A percentile compares a stretch with the other conserved stretches of the same genome.
Evolutionary conservation across 2,329 filamentous ascomycete genomes (phyloP).

Genomic region (Botryotinia convoluta): DNA sequence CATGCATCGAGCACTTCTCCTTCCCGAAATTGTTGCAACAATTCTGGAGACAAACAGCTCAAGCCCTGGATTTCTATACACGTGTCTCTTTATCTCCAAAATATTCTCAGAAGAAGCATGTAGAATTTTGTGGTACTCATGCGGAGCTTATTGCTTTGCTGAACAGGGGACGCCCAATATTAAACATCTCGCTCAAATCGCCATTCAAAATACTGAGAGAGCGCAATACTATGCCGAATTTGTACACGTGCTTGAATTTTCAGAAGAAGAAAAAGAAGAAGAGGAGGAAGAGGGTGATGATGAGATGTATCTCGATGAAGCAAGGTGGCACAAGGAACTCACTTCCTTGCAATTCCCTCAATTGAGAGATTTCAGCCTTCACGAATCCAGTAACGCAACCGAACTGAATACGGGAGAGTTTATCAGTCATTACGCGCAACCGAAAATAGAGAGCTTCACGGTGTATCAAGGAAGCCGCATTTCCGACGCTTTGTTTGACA

Average conservation of each 20-base stretch:
- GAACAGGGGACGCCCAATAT: background rate
- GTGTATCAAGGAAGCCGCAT: background rate
- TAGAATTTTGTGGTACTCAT: slow-evolving; percentile 1
- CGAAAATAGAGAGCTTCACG: background rate
- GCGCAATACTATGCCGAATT: slow-evolving; percentile 12
- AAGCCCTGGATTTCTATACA: background rate
- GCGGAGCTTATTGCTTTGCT: background rate
- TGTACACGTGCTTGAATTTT: background rate
- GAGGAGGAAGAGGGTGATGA: background rate
- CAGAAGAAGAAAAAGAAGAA: background rate
- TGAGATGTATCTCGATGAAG: background rate
- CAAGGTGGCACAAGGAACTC: background rate
- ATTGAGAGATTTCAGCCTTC: background rate
- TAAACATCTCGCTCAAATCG: background rate
- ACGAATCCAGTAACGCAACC: background rate
- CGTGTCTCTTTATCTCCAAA: slow-evolving; percentile 10
- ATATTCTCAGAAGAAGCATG: background rate
- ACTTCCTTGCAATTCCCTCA: background rate
- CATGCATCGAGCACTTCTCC: slow-evolving; percentile 1
- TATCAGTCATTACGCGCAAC: background rate
- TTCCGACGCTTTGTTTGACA: background rate
- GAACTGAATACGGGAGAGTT: background rate
- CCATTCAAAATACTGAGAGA: background rate
- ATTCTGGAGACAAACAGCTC: background rate
- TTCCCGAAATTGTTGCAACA: slow-evolving; percentile 1